Conservation (phyloP, 352 stramenopile species). For the Thraustochytrium sp. region DNA sequence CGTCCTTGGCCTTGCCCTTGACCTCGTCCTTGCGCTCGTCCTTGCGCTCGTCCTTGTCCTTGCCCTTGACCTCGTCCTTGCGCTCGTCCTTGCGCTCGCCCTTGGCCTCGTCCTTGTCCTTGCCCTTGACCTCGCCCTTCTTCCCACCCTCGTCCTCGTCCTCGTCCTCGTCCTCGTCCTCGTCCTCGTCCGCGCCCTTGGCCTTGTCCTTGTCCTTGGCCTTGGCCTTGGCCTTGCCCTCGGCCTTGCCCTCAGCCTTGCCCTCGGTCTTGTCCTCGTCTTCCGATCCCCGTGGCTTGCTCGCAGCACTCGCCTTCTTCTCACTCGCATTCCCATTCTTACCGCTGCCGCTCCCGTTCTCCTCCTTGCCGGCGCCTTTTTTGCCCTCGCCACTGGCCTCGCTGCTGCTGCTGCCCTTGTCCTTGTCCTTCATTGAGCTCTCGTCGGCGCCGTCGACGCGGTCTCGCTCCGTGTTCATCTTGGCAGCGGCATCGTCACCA, state of each 20-base stretch:
- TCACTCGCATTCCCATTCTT: background rate
- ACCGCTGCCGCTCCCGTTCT: background rate
- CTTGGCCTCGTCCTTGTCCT: background rate
- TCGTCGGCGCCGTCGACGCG: too few relatives aligned
- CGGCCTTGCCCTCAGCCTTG: background rate
- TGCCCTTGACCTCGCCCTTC: background rate
- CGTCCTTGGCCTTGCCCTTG: background rate
- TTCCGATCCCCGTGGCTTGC: background rate
- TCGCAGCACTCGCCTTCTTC: background rate
- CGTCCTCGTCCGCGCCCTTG: background rate
- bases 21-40: background rate
- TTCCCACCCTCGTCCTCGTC: background rate
- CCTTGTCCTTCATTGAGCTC: background rate
- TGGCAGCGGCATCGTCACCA: background rate
- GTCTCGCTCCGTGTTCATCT: background rate
- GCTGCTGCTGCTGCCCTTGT: background rate
- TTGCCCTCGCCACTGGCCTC: background rate
- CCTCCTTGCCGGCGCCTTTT: background rate
- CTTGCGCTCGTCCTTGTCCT: background rate
- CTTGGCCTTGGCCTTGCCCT: background rate
- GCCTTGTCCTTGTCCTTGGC: too few relatives aligned
- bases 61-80: background rate
- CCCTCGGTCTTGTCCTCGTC: background rate
- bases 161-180: background rate
- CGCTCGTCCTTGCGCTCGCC: background rate